A percentile compares a stretch with the other conserved stretches of the same genome.
Conservation (phyloP, 805 yeast species). For the Candida golubevii region DNA sequence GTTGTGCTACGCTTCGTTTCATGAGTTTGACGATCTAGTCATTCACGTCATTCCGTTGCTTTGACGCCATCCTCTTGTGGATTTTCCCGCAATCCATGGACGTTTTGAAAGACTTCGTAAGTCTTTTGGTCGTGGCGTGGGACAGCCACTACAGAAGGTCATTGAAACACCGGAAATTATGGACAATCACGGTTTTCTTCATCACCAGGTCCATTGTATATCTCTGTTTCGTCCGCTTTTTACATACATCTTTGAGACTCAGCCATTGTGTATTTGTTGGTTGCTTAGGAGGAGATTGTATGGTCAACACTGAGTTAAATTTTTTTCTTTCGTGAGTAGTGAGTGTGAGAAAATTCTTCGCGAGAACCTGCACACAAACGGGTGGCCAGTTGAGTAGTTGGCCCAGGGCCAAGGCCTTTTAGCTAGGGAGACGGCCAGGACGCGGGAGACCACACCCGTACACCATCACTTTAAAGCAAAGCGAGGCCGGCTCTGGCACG, state of each 20-base stretch:
- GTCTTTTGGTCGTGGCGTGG: no score
- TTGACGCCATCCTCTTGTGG: no score
- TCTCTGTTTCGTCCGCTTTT: not conserved
- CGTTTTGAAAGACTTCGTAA: no score
- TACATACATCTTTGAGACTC: slow-evolving; percentile 97
- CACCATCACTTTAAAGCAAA: not conserved
- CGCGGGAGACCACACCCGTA: not conserved
- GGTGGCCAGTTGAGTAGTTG: no score
- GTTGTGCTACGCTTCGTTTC: no score
- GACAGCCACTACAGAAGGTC: no score
- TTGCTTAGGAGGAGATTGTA: slow-evolving; percentile 11
- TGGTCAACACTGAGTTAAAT: slow-evolving; percentile 6
- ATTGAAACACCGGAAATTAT: no score
- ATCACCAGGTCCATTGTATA: not conserved
- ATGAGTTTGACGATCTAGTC: no score
- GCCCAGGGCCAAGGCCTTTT: not conserved
- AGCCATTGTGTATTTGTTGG: slow-evolving; percentile 60
- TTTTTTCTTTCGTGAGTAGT: slow-evolving; percentile 13
- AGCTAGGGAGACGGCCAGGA: not conserved
- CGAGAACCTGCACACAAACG: slow-evolving; percentile 12
- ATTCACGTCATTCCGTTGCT: no score
- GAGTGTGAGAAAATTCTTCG: slow-evolving; percentile 17
- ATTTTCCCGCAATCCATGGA: no score
- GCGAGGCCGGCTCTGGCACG: no score
- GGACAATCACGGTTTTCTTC: not conserved